These are phyloP conservation scores for Parietichytrium sp. DNA, from an alignment of 108 stramenopile genomes.

Conservation along the genomic window DNA sequence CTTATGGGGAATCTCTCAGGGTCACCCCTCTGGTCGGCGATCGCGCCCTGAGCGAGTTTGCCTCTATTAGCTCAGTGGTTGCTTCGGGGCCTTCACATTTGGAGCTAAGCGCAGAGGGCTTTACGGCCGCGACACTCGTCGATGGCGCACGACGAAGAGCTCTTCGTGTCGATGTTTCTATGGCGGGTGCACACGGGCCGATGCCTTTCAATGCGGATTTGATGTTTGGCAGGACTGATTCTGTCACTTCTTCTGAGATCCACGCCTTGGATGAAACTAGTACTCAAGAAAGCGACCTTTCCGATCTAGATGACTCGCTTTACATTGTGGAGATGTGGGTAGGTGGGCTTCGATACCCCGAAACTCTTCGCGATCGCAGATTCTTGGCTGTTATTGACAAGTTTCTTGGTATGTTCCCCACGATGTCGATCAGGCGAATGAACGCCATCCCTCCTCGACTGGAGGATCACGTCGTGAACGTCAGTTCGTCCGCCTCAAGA, in stretches of 20 bases:
- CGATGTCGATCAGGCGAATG: not conserved
- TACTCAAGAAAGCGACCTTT: not conserved
- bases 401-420: not conserved
- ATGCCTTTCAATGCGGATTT: not conserved
- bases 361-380: not conserved
- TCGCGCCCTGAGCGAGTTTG: not conserved
- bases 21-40: not conserved
- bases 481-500: not conserved
- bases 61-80: not conserved
- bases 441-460: not conserved
- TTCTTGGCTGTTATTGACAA: not conserved
- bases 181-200: not conserved
- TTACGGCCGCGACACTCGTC: not conserved
- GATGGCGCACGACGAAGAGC: not conserved
- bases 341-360: not conserved
- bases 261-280: not conserved
- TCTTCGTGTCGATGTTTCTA: not conserved
- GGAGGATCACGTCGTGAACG: not conserved
- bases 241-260: not conserved
- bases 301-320: not conserved
- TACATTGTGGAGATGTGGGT: constrained; percentile 13
- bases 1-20: not conserved
- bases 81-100: not conserved
- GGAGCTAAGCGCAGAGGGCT: not conserved
- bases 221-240: not conserved